A percentile compares a stretch with the other conserved stretches of the same genome.
These are phyloP conservation scores for Pythium brassicae DNA, from an alignment of 352 stramenopile species.

Conservation along the genomic window DNA sequence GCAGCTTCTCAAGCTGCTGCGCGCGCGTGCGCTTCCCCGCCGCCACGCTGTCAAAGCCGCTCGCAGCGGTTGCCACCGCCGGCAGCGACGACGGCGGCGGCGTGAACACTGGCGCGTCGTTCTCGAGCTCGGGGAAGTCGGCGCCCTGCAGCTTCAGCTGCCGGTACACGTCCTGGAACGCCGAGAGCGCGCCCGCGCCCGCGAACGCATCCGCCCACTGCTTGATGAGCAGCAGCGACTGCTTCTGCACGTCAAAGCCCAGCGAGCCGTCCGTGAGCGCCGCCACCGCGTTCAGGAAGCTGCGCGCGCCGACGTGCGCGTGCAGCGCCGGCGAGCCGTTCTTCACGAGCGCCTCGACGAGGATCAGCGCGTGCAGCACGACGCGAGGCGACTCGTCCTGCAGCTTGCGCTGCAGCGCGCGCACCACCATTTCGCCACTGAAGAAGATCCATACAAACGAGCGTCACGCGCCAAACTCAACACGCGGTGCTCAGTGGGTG, in stretches of 20 bases:
- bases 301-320: slow-evolving; percentile 43
- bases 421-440: slow-evolving; percentile 63
- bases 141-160: slow-evolving; percentile 77
- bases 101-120: slow-evolving; percentile 71
- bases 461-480: too few species aligned
- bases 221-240: slow-evolving; percentile 71
- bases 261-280: slow-evolving; percentile 60
- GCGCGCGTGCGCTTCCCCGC: slow-evolving; percentile 27
- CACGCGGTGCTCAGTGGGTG: background rate
- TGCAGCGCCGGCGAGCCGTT: slow-evolving; percentile 64
- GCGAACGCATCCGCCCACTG: slow-evolving; percentile 78
- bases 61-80: background rate
- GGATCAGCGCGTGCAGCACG: slow-evolving; percentile 49
- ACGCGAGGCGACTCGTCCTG: slow-evolving; percentile 41
- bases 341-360: slow-evolving; percentile 75
- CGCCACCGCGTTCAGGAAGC: slow-evolving; percentile 66
- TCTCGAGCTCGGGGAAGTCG: slow-evolving; percentile 59
- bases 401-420: slow-evolving; percentile 48
- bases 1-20: slow-evolving; percentile 71
- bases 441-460: background rate
- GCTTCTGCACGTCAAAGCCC: slow-evolving; percentile 73
- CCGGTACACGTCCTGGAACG: slow-evolving; percentile 74
- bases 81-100: slow-evolving; percentile 34
- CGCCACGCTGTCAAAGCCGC: background rate
- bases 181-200: slow-evolving; percentile 19